Base-by-base conservation (phyloP, 768 basidiomycete genomes). In the Pisolithus microcarpus region DNA sequence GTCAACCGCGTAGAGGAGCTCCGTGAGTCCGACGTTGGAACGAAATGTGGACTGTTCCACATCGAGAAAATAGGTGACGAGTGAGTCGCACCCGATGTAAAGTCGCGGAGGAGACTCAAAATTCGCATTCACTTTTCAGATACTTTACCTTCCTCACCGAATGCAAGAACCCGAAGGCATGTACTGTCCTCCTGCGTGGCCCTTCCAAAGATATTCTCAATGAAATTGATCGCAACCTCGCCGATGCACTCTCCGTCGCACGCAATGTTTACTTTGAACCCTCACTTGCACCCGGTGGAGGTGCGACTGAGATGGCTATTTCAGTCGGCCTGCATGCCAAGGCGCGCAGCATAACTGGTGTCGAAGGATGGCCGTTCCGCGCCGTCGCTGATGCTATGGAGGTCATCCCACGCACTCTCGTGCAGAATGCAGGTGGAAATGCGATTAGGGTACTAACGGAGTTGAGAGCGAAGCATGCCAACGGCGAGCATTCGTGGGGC, bases 271-370 rank as follows among this genome's bases (percentile, higher is more conserved):
- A 96, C 55, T 97, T 98, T 72, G 90, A 97, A 71, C 96, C 96
- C 3, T 70, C 76, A 5, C 82, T 99, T n/a, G 88, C 87, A 0
- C 95, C 95, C 0, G 95, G 95, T 7, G 94, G 95, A 18, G 95
- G 96, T 39, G 95, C 96, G 23, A 95, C 92, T 4, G 96, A 99
- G 73, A 97, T 98, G 92, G 96, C 95, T 0, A 84, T 98, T 68
- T 84, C 84, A 34, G 91, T 96, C 3, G 91, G 86, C 1, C 68
- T 98, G 57, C 86, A 88, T 45, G 76, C 79, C 8, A 88, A 85
- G 66, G 89, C 90, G 18, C 76, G 87, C 11, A 82, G 74, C 43
- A 76, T 96, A 52, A 83, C 84, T 15, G 94, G 95, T 13, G 86
- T 93, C 15, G 91, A 94, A 65, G 87, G 85, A 0, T 92, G 89